phyloP scores from a whole-genome alignment of 116 monocot genomes.

The Dioscorea cayenensis region DNA sequence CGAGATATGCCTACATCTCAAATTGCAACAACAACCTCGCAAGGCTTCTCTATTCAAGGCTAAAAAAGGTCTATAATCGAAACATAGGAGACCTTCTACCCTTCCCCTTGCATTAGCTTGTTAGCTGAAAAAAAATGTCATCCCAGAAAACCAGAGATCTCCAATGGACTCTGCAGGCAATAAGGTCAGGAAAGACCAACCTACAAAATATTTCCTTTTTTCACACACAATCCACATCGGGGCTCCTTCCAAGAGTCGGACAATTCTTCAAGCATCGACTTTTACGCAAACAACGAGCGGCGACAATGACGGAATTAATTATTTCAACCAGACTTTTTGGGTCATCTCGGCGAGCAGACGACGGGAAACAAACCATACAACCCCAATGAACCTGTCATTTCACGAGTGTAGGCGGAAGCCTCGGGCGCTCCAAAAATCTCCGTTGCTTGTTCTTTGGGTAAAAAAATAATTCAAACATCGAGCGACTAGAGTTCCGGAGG shows the following conservation, averaged over 20 bases:
- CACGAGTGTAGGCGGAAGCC: slow-evolving; percentile 33
- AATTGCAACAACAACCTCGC: neutral
- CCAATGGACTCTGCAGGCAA: slow-evolving; percentile 26
- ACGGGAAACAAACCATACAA: slow-evolving; percentile 2
- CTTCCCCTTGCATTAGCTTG: too few species aligned
- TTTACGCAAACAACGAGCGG: slow-evolving; percentile 6
- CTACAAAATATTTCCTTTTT: slow-evolving; percentile 43
- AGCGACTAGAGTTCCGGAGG: slow-evolving; percentile 37
- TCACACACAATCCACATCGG: slow-evolving; percentile 19
- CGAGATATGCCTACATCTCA: too few species aligned
- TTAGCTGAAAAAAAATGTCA: neutral
- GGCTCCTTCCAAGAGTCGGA: slow-evolving; percentile 44
- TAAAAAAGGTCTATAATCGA: neutral
- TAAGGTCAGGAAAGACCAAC: slow-evolving; percentile 19
- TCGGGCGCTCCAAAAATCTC: slow-evolving; percentile 17
- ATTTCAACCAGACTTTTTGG: slow-evolving; percentile 31
- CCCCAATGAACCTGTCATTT: slow-evolving; percentile 37
- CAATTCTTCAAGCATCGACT: slow-evolving; percentile 31
- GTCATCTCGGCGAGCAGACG: slow-evolving; percentile 15
- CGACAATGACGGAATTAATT: neutral
- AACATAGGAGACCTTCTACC: too few species aligned
- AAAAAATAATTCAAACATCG: slow-evolving; percentile 17
- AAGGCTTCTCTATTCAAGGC: neutral
- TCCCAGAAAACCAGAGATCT: slow-evolving; percentile 18
- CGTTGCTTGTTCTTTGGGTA: slow-evolving; percentile 12